Conservation (phyloP, 2,329 filamentous ascomycete species). For the Phialophora tarda region DNA sequence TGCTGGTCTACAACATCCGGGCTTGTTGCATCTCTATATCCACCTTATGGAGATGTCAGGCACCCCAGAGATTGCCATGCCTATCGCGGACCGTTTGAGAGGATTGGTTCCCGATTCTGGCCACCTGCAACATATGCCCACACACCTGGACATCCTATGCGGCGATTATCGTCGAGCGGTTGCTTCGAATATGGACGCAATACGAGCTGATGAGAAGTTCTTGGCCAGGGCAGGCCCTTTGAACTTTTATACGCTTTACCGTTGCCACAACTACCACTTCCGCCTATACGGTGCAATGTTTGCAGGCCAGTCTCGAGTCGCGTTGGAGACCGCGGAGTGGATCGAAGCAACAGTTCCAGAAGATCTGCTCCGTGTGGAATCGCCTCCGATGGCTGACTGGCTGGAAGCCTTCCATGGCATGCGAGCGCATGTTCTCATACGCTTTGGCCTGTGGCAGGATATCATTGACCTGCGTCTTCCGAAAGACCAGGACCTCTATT, state of each 20-base stretch:
- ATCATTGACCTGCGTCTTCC: slow-evolving; percentile 65
- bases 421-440: slow-evolving; percentile 70
- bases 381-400: slow-evolving; percentile 79
- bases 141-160: slow-evolving; percentile 74
- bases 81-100: slow-evolving; percentile 66
- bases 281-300: slow-evolving; percentile 80
- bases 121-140: slow-evolving; percentile 77
- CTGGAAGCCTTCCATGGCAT: slow-evolving; percentile 73
- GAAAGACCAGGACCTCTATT: slow-evolving; percentile 65
- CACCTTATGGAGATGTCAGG: slow-evolving; percentile 79
- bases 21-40: slow-evolving; percentile 75
- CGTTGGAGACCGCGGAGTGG: slow-evolving; percentile 63
- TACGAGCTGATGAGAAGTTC: slow-evolving; percentile 71
- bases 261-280: slow-evolving; percentile 76
- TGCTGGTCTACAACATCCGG: slow-evolving; percentile 65
- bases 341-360: slow-evolving; percentile 69
- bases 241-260: slow-evolving; percentile 79
- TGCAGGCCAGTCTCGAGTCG: slow-evolving; percentile 66
- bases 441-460: slow-evolving; percentile 75
- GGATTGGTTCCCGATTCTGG: slow-evolving; percentile 71
- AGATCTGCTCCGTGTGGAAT: slow-evolving; percentile 66
- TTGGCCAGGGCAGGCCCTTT: slow-evolving; percentile 63
- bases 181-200: slow-evolving; percentile 69
- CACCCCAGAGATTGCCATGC: slow-evolving; percentile 66
- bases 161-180: slow-evolving; percentile 74